Base-by-base conservation (phyloP, 352 stramenopile species). In the Pythium brassicae region DNA sequence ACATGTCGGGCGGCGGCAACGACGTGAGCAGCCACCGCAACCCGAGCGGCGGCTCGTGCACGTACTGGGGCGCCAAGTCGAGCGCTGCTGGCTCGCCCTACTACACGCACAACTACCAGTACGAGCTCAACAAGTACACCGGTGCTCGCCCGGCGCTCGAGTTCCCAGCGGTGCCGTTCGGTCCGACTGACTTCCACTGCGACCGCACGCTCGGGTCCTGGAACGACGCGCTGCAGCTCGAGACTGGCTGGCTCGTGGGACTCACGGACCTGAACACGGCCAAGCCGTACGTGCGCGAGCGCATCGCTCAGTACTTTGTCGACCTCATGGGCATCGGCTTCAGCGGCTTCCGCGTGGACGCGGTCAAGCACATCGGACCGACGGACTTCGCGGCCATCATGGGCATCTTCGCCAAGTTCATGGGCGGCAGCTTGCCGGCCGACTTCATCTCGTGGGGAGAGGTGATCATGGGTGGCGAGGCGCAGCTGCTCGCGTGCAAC, bases 221-320 rank as follows among this genome's bases (percentile, higher is more conserved):
- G 65, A 76, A 54, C 8, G 63, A 86, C 50, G 47, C 60, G 2
- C 40, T 79, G 20, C 62, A 68, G 14, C 52, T 86, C 6, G 57
- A 78, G 53, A 52, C 45, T 4, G 76, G 76, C 19, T 88, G 78
- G 76, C 71, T 78, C 19, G 60, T 59, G 1, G 65, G 68, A 7
- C 48, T 88, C 4, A 59, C 63, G 10, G 78, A 88, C 44, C 47
- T 89, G 10, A 82, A 88, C 62, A 89, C 79, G 2, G 61, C 55
- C 50, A 85, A 86, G 46, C 63, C 72, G 3, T 75, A 71, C 47
- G 75, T 89, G 34, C 79, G 68, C 25, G 72, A 86, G 27, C 74
- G 73, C 43, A 89, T 89, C 25, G 80, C 78, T 0, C 76, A 86
- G 42, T 87, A 89, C 63, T 80, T 91, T 44, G 76, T 85, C 27